A percentile compares a stretch with the other conserved stretches of the same genome.
phyloP scores from a whole-genome alignment of 768 basidiomycete species.

The Hygrocybe coccinea region DNA sequence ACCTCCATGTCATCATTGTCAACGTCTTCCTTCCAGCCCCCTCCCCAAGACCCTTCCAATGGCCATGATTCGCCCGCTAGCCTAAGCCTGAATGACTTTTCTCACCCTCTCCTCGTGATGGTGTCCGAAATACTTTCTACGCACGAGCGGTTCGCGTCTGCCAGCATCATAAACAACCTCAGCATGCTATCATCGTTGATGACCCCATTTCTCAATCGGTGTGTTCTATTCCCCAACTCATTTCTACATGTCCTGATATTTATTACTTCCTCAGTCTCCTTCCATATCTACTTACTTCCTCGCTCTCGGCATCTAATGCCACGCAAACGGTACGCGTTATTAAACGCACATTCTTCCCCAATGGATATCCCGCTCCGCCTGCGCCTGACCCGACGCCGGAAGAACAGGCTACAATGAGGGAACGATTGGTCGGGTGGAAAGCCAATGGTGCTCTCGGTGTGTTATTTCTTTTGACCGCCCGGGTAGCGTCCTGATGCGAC shows the following conservation, averaged over 20 bases:
- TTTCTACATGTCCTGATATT: neutral
- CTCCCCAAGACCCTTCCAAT: constrained; percentile 8
- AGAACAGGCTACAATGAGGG: constrained; percentile 62
- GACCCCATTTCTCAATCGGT: constrained; percentile 59
- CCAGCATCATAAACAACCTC: constrained; percentile 41
- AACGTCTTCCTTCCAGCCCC: constrained; percentile 21
- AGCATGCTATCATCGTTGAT: constrained; percentile 45
- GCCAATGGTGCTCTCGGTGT: constrained; percentile 34
- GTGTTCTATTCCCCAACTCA: constrained; percentile 10
- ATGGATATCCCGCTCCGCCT: constrained; percentile 76
- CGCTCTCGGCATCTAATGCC: constrained; percentile 49
- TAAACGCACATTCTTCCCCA: constrained; percentile 78
- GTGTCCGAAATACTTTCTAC: constrained; percentile 47
- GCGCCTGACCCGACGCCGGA: constrained; percentile 71
- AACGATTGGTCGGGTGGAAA: constrained; percentile 37
- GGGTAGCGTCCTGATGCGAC: constrained; percentile 2
- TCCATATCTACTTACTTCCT: constrained; percentile 56
- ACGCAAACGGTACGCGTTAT: constrained; percentile 49
- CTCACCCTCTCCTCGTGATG: constrained; percentile 41
- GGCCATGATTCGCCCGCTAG: neutral
- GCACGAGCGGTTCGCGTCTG: constrained; percentile 44
- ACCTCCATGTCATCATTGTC: constrained; percentile 20
- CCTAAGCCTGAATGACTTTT: constrained; percentile 30
- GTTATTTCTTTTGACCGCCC: constrained; percentile 10
- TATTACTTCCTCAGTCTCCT: constrained; percentile 46